Base-by-base conservation (phyloP, 768 basidiomycete species). In the Russula vinacea region DNA sequence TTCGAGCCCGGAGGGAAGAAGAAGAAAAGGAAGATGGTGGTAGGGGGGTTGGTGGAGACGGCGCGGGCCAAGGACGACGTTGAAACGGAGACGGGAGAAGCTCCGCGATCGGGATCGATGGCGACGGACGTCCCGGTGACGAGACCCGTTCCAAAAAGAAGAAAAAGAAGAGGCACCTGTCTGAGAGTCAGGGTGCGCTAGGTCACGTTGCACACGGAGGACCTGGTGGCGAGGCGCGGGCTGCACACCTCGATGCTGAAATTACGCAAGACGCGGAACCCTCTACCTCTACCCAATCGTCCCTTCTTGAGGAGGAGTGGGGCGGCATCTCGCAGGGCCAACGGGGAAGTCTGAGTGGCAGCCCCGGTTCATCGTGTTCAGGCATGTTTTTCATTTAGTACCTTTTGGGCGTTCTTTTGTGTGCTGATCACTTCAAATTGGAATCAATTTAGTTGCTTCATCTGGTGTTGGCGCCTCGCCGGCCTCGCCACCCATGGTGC, bases 1-100 rank as follows among this genome's bases (percentile, higher is more conserved):
- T 90, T 89, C 66, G 72, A 71, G 16, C 56, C 58, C 2, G 76
- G 73, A n/a, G 62, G 64, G 56, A 71, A 71, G 52, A 72, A 73
- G 50, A 75, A 78, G 65, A 79, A 78, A 68, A 83, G 73, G 59
- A 60, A n/a, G 29, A 29, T 5, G 29, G 29, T 29, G n/a, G 26
- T 35, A 26, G 54, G 11, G 16, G 72, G 67, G 49, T 66, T 63
- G 67, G 61, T 62, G 42, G 35, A 1, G 8, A 24, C 35, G 37
- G 11, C 39, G 26, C 26, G 22, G 26, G 35, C 57, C 3, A 50
- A 49, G 35, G 37, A 35, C 24, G 53, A 42, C n/a, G 53, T 22
- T 22, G 39, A n/a, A 26, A 42, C 5, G 40, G n/a, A n/a, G n/a
- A n/a, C n/a, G n/a, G 40, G 45, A 58, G 54, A 19, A 32, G 45